Evolutionary conservation across 306 rosid species (phyloP).

Genomic region (Begonia loranthoides): DNA sequence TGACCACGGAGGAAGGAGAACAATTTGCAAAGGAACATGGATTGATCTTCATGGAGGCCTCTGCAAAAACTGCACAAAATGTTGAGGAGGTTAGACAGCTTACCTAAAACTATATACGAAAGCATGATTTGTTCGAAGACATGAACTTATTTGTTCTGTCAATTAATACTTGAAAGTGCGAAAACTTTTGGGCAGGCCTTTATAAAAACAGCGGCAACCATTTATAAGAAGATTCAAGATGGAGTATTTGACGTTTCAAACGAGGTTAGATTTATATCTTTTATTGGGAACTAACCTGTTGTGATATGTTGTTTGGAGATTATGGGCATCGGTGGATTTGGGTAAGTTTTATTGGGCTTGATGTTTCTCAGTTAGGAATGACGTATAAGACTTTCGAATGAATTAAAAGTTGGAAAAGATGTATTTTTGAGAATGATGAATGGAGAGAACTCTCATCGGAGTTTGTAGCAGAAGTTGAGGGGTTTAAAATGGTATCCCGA

Average conservation of each 20-base stretch:
- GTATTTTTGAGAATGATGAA: too few species aligned
- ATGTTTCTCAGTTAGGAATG: too few species aligned
- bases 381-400: too few species aligned
- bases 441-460: too few species aligned
- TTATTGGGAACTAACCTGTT: not conserved
- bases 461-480: too few species aligned
- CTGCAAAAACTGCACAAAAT: slow-evolving; percentile 98
- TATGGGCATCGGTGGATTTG: too few species aligned
- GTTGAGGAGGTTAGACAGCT: slow-evolving; percentile 71
- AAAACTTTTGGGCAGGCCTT: slow-evolving; percentile 46
- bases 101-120: not conserved
- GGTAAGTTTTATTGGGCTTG: too few species aligned
- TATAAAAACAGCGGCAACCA: slow-evolving; percentile 91
- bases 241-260: slow-evolving; percentile 96
- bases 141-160: not conserved
- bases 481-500: too few species aligned
- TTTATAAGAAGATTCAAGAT: slow-evolving; percentile 94
- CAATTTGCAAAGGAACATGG: slow-evolving; percentile 99
- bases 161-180: not conserved
- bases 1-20: slow-evolving; percentile 97
- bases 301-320: too few species aligned
- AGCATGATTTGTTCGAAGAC: not conserved
- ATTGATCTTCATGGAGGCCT: slow-evolving; percentile 96
- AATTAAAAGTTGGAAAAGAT: too few species aligned
- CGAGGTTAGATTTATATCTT: slow-evolving; percentile 42